phyloP scores from a whole-genome alignment of 164 flowering plant genomes.

The Stephania yunnanensis region DNA sequence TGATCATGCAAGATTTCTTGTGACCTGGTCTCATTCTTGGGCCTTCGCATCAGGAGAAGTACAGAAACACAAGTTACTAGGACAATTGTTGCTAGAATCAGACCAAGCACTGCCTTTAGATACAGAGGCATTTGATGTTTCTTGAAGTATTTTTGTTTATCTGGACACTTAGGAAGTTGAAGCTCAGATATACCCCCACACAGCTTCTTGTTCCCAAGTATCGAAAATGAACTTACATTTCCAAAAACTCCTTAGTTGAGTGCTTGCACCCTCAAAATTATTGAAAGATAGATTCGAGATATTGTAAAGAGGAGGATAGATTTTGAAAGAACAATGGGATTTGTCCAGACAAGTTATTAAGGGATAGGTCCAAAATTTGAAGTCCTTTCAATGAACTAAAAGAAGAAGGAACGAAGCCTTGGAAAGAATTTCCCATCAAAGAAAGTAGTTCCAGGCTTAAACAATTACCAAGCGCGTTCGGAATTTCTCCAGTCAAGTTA shows the following conservation, averaged over 20 bases:
- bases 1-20: background rate
- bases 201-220: constrained; percentile 7
- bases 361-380: background rate
- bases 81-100: background rate
- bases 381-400: constrained; percentile 6
- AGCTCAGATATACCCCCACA: constrained; percentile 11
- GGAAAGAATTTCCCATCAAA: background rate
- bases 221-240: constrained; percentile 9
- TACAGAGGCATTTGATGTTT: background rate
- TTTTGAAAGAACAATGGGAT: constrained; percentile 1
- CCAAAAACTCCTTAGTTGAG: constrained; percentile 1
- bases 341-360: constrained; percentile 3
- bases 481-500: background rate
- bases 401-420: constrained; percentile 1
- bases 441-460: background rate
- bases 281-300: constrained; percentile 4
- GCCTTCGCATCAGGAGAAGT: background rate
- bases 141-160: background rate
- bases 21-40: background rate
- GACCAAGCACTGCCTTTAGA: background rate
- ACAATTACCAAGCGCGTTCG: background rate
- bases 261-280: too few species aligned
- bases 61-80: background rate
- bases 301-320: background rate
- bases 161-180: background rate